Evolutionary conservation across 2,329 filamentous ascomycete species (phyloP), one percentile per base, ranked within the genome.

Genomic region (Chrysoporthe deuterocubensis): DNA sequence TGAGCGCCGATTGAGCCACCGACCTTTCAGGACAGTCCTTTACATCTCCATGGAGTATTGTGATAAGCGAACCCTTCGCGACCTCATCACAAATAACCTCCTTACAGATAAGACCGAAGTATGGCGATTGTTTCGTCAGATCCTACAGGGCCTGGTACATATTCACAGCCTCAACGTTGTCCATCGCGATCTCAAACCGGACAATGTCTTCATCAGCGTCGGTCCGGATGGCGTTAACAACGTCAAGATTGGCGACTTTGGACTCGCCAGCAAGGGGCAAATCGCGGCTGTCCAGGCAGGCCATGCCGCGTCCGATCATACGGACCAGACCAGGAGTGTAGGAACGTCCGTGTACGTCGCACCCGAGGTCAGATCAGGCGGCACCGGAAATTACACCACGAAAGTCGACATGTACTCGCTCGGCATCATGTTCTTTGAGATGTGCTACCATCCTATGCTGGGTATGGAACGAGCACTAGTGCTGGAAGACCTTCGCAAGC

Each of bases 1-100:
- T 50, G 67, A 65, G 13, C 72, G 74, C 0, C 66, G 72, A n/a
- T 75, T 74, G 57, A 79, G 80, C 54, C 82, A 85, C 66, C 83
- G 85, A 56, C 80, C 87, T 4, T 85, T 87, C 69, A 87, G 87
- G 64, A 94, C 91, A 0, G 90, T 94, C 7, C 84, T 99, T 54
- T 99, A 97, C 77, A 98, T 99, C 66, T 96, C 97, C 69, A 99
- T 99, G 96, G 96, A 99, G 76, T 97, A 97, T 73, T 99, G 96
- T 75, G 95, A 98, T 77, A 96, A 95, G 76, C 88, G 92, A 72
- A 98, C 96, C 0, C 85, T 99, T 43, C 90, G 94, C 26, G 94
- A 98, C 82, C 81, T 97, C 42, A 96, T 99, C 67, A 86, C 88
- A 32, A 88, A 90, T 73, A 90, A 89, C 42, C 81, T 98, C 13